Evolutionary conservation across 2,329 filamentous ascomycete genomes (phyloP).

Genomic region (Metarhizium anisopliae): DNA sequence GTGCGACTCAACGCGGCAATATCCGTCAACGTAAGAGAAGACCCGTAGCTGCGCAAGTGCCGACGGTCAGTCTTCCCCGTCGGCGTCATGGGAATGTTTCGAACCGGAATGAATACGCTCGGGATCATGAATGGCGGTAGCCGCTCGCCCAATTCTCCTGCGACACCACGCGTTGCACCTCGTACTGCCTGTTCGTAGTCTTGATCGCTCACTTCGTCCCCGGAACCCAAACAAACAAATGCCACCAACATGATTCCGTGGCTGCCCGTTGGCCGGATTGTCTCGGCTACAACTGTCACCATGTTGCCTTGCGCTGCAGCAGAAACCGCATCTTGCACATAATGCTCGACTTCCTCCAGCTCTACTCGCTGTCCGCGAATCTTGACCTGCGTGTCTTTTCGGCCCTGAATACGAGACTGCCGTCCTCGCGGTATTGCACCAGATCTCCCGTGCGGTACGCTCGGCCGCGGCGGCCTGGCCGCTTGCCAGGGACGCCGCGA

Average conservation of each 20-base stretch:
- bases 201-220: not conserved
- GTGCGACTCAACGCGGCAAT: too few relatives aligned
- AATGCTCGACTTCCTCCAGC: constrained; percentile 16
- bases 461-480: not conserved
- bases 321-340: not conserved
- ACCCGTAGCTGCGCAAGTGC: not conserved
- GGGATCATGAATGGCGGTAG: not conserved
- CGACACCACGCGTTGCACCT: too few relatives aligned
- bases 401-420: constrained; percentile 5
- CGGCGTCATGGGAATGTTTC: not conserved
- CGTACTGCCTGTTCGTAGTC: not conserved
- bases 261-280: not conserved
- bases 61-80: not conserved
- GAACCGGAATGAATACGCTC: not conserved
- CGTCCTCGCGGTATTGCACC: not conserved
- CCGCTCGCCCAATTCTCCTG: not conserved
- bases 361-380: constrained; percentile 18
- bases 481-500: not conserved
- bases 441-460: not conserved
- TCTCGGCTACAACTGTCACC: not conserved
- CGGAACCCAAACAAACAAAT: not conserved
- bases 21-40: too few relatives aligned
- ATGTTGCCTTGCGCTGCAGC: not conserved
- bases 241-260: not conserved
- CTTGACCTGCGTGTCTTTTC: constrained; percentile 19